Conservation (phyloP, 225 moss, liverwort and hornwort genomes). For the Marchantia paleacea region DNA sequence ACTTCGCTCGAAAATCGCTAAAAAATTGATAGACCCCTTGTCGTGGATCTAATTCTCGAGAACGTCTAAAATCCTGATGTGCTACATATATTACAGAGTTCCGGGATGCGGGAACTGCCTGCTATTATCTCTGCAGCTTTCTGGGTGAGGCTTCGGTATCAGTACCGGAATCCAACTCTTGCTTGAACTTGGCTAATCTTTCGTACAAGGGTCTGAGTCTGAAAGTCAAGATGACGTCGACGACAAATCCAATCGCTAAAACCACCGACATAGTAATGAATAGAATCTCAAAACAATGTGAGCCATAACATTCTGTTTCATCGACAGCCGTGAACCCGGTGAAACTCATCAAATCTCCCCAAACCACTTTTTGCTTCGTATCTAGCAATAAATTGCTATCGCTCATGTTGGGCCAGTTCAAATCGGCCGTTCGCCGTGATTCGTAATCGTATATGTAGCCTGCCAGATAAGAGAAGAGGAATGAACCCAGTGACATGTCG, state of each 20-base stretch:
- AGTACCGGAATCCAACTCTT: background rate
- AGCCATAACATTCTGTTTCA: slow-evolving; percentile 43
- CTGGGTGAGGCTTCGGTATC: background rate
- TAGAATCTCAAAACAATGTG: slow-evolving; percentile 56
- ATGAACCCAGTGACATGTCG: slow-evolving; percentile 2
- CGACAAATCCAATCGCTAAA: slow-evolving; percentile 47
- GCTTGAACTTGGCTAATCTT: background rate
- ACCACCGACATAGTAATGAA: slow-evolving; percentile 58
- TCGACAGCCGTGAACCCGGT: background rate
- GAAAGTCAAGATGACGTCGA: slow-evolving; percentile 45
- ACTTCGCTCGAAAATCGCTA: too few relatives aligned
- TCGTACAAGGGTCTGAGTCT: slow-evolving; percentile 52
- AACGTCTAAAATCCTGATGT: too few relatives aligned
- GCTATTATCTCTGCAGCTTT: background rate
- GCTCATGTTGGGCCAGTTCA: background rate
- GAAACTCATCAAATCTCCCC: slow-evolving; percentile 13
- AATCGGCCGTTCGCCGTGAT: background rate
- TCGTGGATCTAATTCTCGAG: too few relatives aligned
- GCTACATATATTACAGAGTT: too few relatives aligned
- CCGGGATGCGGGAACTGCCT: background rate
- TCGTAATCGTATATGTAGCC: slow-evolving; percentile 14
- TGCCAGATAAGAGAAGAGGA: slow-evolving; percentile 1
- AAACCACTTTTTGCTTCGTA: background rate
- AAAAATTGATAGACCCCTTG: too few relatives aligned
- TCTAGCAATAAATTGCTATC: background rate